phyloP scores from a whole-genome alignment of 495 filamentous ascomycete species.

The Penicillium argentinense region DNA sequence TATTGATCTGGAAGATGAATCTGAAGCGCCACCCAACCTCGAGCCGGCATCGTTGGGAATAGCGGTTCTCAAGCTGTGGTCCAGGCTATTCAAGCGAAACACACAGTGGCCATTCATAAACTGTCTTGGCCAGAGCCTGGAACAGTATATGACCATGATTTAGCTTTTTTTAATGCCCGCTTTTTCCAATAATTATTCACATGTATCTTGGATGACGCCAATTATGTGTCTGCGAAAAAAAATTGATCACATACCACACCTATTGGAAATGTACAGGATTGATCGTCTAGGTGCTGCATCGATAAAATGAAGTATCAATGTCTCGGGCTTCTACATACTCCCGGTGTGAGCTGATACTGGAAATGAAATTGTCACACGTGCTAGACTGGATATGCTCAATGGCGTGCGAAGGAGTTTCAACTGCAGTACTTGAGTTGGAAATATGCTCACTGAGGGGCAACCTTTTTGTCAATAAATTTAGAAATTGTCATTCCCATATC shows the following conservation, averaged over 20 bases:
- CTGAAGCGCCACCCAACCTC: conserved; percentile 22
- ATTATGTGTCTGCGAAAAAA: no score
- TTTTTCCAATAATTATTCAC: not conserved
- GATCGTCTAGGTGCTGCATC: no score
- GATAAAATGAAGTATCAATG: no score
- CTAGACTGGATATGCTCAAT: conserved; percentile 27
- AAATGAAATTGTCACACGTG: no score
- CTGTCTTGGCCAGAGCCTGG: conserved; percentile 36
- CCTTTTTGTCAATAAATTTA: conserved; percentile 29
- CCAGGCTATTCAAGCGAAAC: conserved; percentile 38
- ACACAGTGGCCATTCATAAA: conserved; percentile 46
- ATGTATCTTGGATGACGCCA: no score
- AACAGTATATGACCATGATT: conserved; percentile 34
- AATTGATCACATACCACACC: no score
- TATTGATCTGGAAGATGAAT: conserved; percentile 34
- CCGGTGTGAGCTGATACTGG: no score
- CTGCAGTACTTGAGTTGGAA: conserved; percentile 47
- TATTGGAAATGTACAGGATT: no score
- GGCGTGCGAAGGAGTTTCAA: conserved; percentile 47
- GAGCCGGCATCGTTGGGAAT: conserved; percentile 31
- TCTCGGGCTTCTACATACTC: no score
- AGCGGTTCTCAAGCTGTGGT: conserved; percentile 37
- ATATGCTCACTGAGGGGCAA: conserved; percentile 66
- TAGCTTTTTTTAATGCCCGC: conserved; percentile 6
- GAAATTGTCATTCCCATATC: not conserved